A percentile compares a stretch with the other conserved stretches of the same genome.
phyloP scores from a whole-genome alignment of 768 basidiomycete species.

The Hypholoma fasciculare region DNA sequence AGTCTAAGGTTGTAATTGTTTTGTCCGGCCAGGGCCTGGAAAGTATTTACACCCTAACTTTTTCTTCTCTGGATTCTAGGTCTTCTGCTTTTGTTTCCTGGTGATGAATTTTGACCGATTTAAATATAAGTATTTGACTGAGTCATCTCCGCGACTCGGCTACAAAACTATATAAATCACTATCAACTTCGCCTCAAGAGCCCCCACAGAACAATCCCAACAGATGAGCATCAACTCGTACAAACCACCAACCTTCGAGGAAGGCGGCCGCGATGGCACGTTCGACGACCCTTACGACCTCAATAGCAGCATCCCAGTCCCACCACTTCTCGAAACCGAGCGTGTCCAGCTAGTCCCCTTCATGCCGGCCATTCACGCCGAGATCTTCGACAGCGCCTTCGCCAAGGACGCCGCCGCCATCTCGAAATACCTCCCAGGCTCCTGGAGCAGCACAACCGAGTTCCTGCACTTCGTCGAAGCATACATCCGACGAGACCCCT shows the following conservation, averaged over 20 bases:
- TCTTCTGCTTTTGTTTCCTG: too few relatives aligned
- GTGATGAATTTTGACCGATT: too few relatives aligned
- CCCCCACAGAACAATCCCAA: neutral
- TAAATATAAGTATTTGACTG: too few relatives aligned
- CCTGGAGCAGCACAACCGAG: slow-evolving; percentile 25
- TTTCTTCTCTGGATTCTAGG: neutral
- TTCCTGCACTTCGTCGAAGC: slow-evolving; percentile 30
- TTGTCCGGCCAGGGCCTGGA: neutral
- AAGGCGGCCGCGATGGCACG: neutral
- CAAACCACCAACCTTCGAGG: slow-evolving; percentile 6
- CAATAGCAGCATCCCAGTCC: slow-evolving; percentile 43
- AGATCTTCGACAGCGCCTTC: slow-evolving; percentile 22
- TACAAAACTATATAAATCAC: too few relatives aligned
- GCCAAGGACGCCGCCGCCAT: slow-evolving; percentile 27
- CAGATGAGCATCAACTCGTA: slow-evolving; percentile 22
- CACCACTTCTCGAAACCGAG: slow-evolving; percentile 34
- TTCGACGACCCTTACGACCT: slow-evolving; percentile 27
- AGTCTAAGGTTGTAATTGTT: too few relatives aligned
- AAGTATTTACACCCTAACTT: neutral
- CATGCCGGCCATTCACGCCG: slow-evolving; percentile 32
- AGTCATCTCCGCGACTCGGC: too few relatives aligned
- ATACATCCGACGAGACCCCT: slow-evolving; percentile 25
- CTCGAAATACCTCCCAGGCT: slow-evolving; percentile 40
- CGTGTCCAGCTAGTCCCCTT: slow-evolving; percentile 46
- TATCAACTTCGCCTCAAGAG: too few relatives aligned